Conservation (phyloP, 768 basidiomycete genomes). For the Lactarius indigo region DNA sequence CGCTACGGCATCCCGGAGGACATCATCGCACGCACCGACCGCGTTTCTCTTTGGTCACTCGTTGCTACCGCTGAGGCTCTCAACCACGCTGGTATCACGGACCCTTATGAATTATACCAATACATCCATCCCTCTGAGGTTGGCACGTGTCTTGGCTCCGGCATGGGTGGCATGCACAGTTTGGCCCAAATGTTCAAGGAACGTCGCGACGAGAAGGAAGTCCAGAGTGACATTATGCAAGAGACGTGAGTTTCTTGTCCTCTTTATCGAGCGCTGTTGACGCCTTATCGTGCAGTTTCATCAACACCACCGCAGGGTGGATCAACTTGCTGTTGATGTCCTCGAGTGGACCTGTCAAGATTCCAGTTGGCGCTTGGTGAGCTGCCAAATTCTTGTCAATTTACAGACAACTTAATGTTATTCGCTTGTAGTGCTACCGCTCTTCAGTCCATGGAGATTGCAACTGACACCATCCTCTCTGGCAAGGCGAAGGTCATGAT, state of each 20-base stretch:
- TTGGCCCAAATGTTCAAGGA: slow-evolving; percentile 98
- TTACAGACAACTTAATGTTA: slow-evolving; percentile 10
- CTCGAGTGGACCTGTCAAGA: slow-evolving; percentile 97
- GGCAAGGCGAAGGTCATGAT: slow-evolving; percentile 99
- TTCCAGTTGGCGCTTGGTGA: slow-evolving; percentile 97
- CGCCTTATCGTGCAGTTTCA: slow-evolving; percentile 59
- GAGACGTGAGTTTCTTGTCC: slow-evolving; percentile 70
- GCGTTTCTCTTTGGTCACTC: slow-evolving; percentile 91
- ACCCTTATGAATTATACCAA: slow-evolving; percentile 97
- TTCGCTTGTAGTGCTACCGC: slow-evolving; percentile 74
- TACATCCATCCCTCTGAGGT: slow-evolving; percentile 96
- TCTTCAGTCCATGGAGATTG: slow-evolving; percentile 96
- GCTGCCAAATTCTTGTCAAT: slow-evolving; percentile 28
- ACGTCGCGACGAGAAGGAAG: slow-evolving; percentile 94
- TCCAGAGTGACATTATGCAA: slow-evolving; percentile 97
- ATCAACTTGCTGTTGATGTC: slow-evolving; percentile 92
- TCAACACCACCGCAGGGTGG: slow-evolving; percentile 99
- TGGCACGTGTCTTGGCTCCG: slow-evolving; percentile 90
- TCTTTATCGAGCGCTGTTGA: slow-evolving; percentile 2
- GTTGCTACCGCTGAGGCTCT: slow-evolving; percentile 94
- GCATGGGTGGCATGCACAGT: slow-evolving; percentile 94
- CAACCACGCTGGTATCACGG: slow-evolving; percentile 94
- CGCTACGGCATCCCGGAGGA: slow-evolving; percentile 97
- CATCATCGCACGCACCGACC: slow-evolving; percentile 91
- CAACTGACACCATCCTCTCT: slow-evolving; percentile 89